Evolutionary conservation across 2,329 filamentous ascomycete species (phyloP).

Genomic region (Botrytis fabae): DNA sequence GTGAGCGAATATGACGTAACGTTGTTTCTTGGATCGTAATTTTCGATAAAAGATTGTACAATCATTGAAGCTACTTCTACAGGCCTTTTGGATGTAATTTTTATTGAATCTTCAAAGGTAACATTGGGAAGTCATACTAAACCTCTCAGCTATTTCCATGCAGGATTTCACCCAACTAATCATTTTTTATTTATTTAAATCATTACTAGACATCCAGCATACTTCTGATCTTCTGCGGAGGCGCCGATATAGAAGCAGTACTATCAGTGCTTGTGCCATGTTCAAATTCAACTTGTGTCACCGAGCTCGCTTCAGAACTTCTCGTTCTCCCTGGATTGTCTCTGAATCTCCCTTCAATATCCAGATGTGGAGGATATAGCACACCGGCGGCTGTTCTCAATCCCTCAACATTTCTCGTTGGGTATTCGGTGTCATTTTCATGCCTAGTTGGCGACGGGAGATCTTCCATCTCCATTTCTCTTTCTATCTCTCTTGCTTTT

Average conservation of each 20-base stretch:
- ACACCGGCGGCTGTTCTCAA: slow-evolving; percentile 26
- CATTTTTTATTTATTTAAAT: neutral
- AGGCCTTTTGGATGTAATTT: neutral
- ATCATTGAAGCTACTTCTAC: neutral
- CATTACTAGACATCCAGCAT: slow-evolving; percentile 45
- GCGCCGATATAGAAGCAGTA: slow-evolving; percentile 34
- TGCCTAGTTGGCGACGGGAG: slow-evolving; percentile 30
- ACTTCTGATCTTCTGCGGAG: slow-evolving; percentile 43
- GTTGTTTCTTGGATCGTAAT: too few species aligned
- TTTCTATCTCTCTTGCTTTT: slow-evolving; percentile 37
- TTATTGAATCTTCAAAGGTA: too few species aligned
- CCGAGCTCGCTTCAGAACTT: slow-evolving; percentile 19
- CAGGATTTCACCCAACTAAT: neutral
- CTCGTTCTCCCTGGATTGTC: slow-evolving; percentile 26
- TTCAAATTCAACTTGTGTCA: slow-evolving; percentile 15
- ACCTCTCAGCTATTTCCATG: neutral
- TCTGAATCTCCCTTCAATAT: slow-evolving; percentile 23
- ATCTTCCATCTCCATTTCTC: slow-evolving; percentile 44
- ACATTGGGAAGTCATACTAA: fast-evolving
- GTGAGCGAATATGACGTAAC: neutral
- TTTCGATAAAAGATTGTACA: neutral
- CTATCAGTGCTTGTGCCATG: slow-evolving; percentile 33
- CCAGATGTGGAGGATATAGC: slow-evolving; percentile 25
- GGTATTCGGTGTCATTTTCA: slow-evolving; percentile 1
- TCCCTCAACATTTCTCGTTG: slow-evolving; percentile 47